A percentile compares a stretch with the other conserved stretches of the same genome.
phyloP scores from a whole-genome alignment of 2,329 filamentous ascomycete genomes.

The Drechslerella dactyloides region DNA sequence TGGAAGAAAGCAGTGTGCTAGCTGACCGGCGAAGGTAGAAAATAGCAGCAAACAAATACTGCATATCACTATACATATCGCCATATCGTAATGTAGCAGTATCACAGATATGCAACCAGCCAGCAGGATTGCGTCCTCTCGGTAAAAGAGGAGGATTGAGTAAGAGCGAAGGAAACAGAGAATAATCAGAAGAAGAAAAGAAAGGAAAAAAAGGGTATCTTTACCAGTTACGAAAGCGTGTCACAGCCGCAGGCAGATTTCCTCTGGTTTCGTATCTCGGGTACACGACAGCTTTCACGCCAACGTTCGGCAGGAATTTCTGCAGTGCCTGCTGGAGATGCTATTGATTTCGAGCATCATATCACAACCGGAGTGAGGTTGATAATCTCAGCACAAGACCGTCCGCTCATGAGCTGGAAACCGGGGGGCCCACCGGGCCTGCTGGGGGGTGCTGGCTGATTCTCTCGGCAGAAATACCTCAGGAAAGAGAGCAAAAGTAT shows the following conservation, averaged over 20 bases:
- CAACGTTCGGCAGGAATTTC: conserved; percentile 71
- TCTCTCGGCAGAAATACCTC: conserved; percentile 57
- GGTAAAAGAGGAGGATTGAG: neutral
- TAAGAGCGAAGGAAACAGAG: too few species aligned
- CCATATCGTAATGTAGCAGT: neutral
- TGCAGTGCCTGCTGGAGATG: conserved; percentile 71
- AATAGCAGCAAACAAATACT: conserved; percentile 9
- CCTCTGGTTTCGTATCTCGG: conserved; percentile 83
- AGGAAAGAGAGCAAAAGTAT: conserved; percentile 80
- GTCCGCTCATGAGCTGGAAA: neutral
- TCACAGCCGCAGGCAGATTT: conserved; percentile 73
- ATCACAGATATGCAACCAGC: conserved; percentile 14
- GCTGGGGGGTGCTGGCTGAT: conserved; percentile 21
- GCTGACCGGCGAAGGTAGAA: neutral
- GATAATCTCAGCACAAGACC: conserved; percentile 34
- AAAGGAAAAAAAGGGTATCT: conserved; percentile 16
- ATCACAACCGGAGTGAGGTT: conserved; percentile 25
- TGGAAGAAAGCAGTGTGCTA: conserved; percentile 8
- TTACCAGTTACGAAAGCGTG: conserved; percentile 76
- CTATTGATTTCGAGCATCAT: conserved; percentile 32
- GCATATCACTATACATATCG: neutral
- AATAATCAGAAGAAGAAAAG: neutral
- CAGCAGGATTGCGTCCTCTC: neutral
- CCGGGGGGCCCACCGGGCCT: conserved; percentile 11
- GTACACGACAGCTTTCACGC: conserved; percentile 73